Percentiles rank a stretch among this genome's conserved stretches.
phyloP scores from a whole-genome alignment of 2,329 filamentous ascomycete species.

The Huntiella decipiens region DNA sequence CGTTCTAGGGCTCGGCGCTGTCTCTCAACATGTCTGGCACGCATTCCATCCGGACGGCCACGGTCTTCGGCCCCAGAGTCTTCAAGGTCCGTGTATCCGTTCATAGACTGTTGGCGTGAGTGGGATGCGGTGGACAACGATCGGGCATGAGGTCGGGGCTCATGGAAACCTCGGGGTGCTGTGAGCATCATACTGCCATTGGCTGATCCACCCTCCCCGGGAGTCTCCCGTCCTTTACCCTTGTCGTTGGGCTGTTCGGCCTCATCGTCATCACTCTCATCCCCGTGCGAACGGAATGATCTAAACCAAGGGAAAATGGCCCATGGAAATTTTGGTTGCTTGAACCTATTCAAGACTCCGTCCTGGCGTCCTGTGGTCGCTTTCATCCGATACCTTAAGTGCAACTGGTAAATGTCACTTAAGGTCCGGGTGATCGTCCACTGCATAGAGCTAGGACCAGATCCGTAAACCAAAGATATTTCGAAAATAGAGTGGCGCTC shows the following conservation, averaged over 20 bases:
- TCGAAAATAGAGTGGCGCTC: slow-evolving; percentile 69
- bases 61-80: slow-evolving; percentile 22
- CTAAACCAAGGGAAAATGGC: slow-evolving; percentile 81
- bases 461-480: slow-evolving; percentile 90
- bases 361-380: slow-evolving; percentile 37
- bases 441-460: slow-evolving; percentile 85
- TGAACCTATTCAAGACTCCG: slow-evolving; percentile 32
- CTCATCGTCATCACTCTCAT: slow-evolving; percentile 51
- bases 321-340: slow-evolving; percentile 76
- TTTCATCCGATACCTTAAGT: slow-evolving; percentile 81
- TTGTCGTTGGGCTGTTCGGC: not conserved
- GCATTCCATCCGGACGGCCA: slow-evolving; percentile 19
- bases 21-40: slow-evolving; percentile 52
- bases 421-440: slow-evolving; percentile 84
- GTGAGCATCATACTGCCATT: slow-evolving; percentile 16
- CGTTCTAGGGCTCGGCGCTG: slow-evolving; percentile 74
- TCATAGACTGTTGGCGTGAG: slow-evolving; percentile 7
- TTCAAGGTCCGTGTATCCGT: slow-evolving; percentile 24
- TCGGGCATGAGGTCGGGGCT: slow-evolving; percentile 2
- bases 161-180: slow-evolving; percentile 17
- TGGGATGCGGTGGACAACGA: slow-evolving; percentile 1
- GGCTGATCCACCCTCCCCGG: not conserved
- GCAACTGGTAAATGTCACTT: slow-evolving; percentile 77
- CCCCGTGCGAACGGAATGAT: slow-evolving; percentile 59
- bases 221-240: slow-evolving; percentile 1